Percentiles rank a stretch among this genome's conserved stretches.
These are phyloP conservation scores for Phoenix dactylifera DNA, from an alignment of 176 grass and related monocot species.

Conservation along the genomic window DNA sequence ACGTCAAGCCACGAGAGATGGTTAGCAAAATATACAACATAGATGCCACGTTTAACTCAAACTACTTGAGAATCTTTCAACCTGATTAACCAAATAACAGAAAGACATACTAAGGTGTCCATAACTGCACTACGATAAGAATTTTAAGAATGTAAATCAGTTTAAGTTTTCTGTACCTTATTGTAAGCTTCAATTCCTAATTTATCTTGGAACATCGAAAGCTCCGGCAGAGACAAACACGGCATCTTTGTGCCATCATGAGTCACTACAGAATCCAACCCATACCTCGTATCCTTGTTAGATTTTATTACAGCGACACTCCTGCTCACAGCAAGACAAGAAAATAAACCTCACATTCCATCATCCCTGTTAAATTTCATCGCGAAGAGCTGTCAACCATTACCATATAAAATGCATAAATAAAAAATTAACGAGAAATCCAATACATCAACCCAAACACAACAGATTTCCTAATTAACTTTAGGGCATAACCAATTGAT, in stretches of 20 bases:
- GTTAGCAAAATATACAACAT: too few relatives aligned
- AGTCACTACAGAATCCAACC: constrained; percentile 57
- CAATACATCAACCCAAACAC: not conserved
- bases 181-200: constrained; percentile 61
- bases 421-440: not conserved
- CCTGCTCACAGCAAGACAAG: constrained; percentile 25
- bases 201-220: constrained; percentile 55
- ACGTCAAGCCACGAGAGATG: too few relatives aligned
- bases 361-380: too few relatives aligned
- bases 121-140: too few relatives aligned
- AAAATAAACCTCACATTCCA: not conserved
- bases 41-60: too few relatives aligned
- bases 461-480: not conserved
- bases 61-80: too few relatives aligned
- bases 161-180: constrained; percentile 30
- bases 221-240: constrained; percentile 53
- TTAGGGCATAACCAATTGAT: too few relatives aligned
- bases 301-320: constrained; percentile 71
- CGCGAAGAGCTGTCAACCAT: too few relatives aligned
- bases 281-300: constrained; percentile 73
- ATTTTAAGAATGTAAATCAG: too few relatives aligned
- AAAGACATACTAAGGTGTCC: too few relatives aligned
- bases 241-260: constrained; percentile 77
- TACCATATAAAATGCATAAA: too few relatives aligned
- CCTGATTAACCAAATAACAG: too few relatives aligned